Evolutionary conservation across 2,329 filamentous ascomycete genomes (phyloP).

Genomic region (Escovopsis weberi): DNA sequence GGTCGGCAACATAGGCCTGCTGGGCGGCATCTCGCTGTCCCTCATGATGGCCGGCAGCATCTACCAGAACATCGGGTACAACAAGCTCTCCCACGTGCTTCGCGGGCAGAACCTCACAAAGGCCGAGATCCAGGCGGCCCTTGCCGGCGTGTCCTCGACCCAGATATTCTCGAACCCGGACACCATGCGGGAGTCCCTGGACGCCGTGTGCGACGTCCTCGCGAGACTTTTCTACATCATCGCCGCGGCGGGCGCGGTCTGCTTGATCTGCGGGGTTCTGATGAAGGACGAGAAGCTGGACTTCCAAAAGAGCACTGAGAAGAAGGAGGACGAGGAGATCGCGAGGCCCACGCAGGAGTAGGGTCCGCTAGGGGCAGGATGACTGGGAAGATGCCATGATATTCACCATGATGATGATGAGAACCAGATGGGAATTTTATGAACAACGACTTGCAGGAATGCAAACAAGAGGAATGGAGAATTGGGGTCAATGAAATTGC

Average conservation of each 20-base stretch:
- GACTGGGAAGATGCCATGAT: no score
- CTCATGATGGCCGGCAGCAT: constrained; percentile 16
- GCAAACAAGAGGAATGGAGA: no score
- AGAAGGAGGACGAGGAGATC: no score
- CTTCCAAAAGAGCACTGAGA: constrained; percentile 5
- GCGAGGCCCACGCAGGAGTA: no score
- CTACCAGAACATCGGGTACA: constrained; percentile 18
- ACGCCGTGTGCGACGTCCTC: constrained; percentile 14
- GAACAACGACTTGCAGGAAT: no score
- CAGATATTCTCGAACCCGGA: constrained; percentile 9
- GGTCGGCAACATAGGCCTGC: constrained; percentile 20
- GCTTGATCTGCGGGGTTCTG: constrained; percentile 12
- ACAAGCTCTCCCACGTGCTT: constrained; percentile 9
- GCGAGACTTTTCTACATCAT: constrained; percentile 13
- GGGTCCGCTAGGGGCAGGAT: no score
- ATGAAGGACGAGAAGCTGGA: constrained; percentile 17
- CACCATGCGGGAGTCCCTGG: constrained; percentile 8
- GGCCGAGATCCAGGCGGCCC: constrained; percentile 13
- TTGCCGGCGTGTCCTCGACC: constrained; percentile 15
- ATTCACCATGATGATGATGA: no score
- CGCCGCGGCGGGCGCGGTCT: constrained; percentile 12
- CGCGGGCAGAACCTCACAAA: constrained; percentile 7
- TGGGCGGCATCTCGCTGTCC: constrained; percentile 14
- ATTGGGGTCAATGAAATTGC: no score
- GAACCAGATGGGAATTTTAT: no score